These are phyloP conservation scores for Nissolia schottii DNA, from an alignment of 306 rosid species.

Conservation along the genomic window DNA sequence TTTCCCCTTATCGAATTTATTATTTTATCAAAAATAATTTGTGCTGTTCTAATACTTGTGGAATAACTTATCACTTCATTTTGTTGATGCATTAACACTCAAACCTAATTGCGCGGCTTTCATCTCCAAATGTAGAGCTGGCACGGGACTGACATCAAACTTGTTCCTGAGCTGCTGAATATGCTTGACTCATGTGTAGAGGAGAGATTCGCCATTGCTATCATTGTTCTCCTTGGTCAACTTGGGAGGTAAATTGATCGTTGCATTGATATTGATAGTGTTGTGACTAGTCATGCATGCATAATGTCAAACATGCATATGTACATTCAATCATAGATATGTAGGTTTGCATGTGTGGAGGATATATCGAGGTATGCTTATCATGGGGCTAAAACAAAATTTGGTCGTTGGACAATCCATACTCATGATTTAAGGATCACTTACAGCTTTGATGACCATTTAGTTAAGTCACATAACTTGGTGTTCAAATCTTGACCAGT, in stretches of 20 bases:
- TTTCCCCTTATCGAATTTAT: not conserved
- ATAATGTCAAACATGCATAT: not conserved
- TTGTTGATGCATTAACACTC: not conserved
- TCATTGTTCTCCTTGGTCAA: slow-evolving; percentile 75
- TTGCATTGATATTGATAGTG: slow-evolving; percentile 8
- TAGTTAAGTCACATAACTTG: not conserved
- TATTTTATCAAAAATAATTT: not conserved
- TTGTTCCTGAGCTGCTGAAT: slow-evolving; percentile 59
- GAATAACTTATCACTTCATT: not conserved
- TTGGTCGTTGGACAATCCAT: not conserved
- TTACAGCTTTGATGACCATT: not conserved
- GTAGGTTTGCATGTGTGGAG: not conserved
- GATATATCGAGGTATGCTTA: not conserved
- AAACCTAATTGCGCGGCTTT: slow-evolving; percentile 19
- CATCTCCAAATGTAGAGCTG: slow-evolving; percentile 60
- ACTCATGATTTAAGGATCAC: not conserved
- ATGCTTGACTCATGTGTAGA: slow-evolving; percentile 45
- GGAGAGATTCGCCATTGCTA: slow-evolving; percentile 41
- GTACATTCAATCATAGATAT: not conserved
- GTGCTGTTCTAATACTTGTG: not conserved
- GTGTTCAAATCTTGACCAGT: not conserved
- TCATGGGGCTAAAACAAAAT: not conserved
- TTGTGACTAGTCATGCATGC: not conserved
- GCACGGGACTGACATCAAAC: slow-evolving; percentile 54
- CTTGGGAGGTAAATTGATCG: slow-evolving; percentile 72